Evolutionary conservation across 164 flowering plant genomes (phyloP).

Genomic region (Dillenia turbinata): DNA sequence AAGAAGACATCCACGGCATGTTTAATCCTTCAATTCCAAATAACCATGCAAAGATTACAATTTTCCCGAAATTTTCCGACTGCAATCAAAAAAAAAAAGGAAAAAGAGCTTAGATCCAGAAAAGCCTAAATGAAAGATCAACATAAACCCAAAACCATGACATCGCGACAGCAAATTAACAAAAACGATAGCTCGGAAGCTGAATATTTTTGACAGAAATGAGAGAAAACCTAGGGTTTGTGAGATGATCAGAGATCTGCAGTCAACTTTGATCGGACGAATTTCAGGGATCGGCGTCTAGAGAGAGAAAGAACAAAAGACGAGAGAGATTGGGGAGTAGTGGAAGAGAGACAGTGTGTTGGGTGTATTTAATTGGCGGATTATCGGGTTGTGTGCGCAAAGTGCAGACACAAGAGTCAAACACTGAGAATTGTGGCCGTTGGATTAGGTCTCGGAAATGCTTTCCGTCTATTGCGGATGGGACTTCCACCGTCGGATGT

Average conservation of each 20-base stretch:
- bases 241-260: background rate
- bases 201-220: background rate
- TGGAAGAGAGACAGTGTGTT: background rate
- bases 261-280: background rate
- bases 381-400: conserved; percentile 16
- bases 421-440: conserved; percentile 35
- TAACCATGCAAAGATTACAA: background rate
- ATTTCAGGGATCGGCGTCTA: background rate
- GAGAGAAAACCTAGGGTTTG: conserved; percentile 3
- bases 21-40: conserved; percentile 14
- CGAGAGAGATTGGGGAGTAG: background rate
- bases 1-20: conserved; percentile 43
- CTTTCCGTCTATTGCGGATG: conserved; percentile 36
- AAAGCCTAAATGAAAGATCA: background rate
- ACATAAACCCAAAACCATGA: background rate
- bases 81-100: background rate
- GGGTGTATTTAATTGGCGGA: background rate
- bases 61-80: background rate
- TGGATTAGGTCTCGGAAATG: conserved; percentile 23
- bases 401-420: conserved; percentile 30
- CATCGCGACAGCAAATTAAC: background rate
- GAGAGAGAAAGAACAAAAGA: background rate
- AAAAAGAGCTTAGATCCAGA: background rate
- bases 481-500: conserved; percentile 30
- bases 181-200: background rate